A percentile compares a stretch with the other conserved stretches of the same genome.
Evolutionary conservation across 768 basidiomycete species (phyloP).

Genomic region (Leccinum truebloodii): DNA sequence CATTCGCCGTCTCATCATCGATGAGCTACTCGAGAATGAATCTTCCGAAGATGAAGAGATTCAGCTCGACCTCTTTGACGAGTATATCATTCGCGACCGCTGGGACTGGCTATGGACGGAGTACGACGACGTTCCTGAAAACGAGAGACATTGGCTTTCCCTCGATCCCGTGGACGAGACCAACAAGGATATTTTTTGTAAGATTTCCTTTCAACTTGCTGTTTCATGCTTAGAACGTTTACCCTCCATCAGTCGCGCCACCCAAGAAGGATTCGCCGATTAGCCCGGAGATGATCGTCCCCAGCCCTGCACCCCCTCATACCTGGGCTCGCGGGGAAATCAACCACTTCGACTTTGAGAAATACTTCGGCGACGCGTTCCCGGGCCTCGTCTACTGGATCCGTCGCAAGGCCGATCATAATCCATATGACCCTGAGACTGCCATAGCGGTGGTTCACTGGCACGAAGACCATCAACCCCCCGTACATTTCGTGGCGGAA

Average conservation of each 20-base stretch:
- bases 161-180: not conserved
- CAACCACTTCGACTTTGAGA: not conserved
- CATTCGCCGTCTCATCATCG: not conserved
- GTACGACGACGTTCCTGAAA: not conserved
- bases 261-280: no score
- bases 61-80: not conserved
- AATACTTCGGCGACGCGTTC: not conserved
- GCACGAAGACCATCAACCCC: not conserved
- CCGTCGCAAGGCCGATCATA: no score
- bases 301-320: not conserved
- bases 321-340: not conserved
- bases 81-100: not conserved
- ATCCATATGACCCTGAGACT: not conserved
- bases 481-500: not conserved
- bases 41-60: no score
- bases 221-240: no score
- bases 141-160: not conserved
- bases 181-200: not conserved
- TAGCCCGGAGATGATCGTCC: not conserved
- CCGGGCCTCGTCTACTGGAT: not conserved
- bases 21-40: not conserved
- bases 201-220: no score
- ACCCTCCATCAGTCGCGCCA: no score
- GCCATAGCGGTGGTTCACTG: not conserved
- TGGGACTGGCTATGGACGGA: not conserved